Base-by-base conservation (phyloP, 78 protist species). In the Tieghemostelium lacteum region DNA sequence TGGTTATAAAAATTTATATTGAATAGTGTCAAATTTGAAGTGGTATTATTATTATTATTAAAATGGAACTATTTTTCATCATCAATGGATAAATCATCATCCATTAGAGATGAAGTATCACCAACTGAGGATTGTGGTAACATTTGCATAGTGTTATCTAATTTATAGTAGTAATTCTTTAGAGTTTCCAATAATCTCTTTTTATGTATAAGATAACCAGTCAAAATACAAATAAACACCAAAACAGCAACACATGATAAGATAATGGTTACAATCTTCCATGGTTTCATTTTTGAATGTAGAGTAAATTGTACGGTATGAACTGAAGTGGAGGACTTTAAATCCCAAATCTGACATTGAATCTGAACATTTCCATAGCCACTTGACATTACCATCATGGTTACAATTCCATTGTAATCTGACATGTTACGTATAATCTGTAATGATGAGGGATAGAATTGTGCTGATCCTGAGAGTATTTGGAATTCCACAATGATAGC, bases 401-500 rank as follows among this genome's bases (percentile, higher is more conserved):
- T 31, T 31, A 50, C 77, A 10, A 71, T 50, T 2, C 77, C 77
- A 52, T 71, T 12, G 0, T 3, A 5, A 33, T 71, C 63, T 20
- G 77, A 33, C 31, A 71, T 71, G 28, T 71, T 71, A 31, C 77
- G 58, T 50, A 71, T 50, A 4, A 52, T 31, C 16, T 60, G 7
- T 52, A 71, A 28, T 20, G 17, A 6, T 2, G 64, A 50, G 17
- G 77, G 77, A 33, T 71, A 71, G 6, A 71, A 71, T 31, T 50
- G 19, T 5, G 77, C 77, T 31, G 45, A 50, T 22, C 77, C 77
- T 17, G 64, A 24, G 17, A 34, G 2, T 19, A 71, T 26, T 28
- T 34, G 20, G 28, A 71, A 71, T 45, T 37, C n/a, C 24, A 71
- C 45, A 50, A 71, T 71, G 17, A 71, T 36, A 33, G 64, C 77